These are phyloP conservation scores for Chenopodium formosanum DNA, from an alignment of 148 eudicot genomes.

Conservation along the genomic window DNA sequence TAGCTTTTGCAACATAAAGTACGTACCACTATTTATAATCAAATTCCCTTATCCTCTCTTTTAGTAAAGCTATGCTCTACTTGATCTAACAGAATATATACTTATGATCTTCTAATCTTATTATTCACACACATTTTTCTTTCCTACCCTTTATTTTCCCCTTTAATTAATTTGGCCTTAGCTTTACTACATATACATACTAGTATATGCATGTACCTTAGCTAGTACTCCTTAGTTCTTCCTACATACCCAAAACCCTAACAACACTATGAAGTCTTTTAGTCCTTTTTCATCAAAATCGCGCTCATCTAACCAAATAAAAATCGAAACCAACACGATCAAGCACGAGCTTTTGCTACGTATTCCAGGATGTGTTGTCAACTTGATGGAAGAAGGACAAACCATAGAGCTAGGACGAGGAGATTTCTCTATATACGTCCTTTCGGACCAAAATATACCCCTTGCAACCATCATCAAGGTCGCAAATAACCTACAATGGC, in stretches of 20 bases:
- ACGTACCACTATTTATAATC: not conserved
- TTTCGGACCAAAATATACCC: slow-evolving; percentile 51
- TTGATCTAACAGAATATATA: not conserved
- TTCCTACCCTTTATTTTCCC: not conserved
- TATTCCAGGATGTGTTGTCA: slow-evolving; percentile 67
- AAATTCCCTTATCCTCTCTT: slow-evolving; percentile 17
- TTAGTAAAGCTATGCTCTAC: slow-evolving; percentile 11
- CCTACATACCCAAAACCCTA: slow-evolving; percentile 3
- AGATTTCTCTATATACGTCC: slow-evolving; percentile 47
- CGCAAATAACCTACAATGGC: slow-evolving; percentile 81
- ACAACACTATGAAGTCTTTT: slow-evolving; percentile 2
- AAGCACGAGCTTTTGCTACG: slow-evolving; percentile 53
- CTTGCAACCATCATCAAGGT: slow-evolving; percentile 72
- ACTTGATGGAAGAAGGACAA: slow-evolving; percentile 80
- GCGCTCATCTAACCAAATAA: slow-evolving; percentile 8
- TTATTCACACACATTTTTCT: not conserved
- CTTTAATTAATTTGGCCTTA: not conserved
- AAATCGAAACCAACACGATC: slow-evolving; percentile 23
- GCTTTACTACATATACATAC: too few relatives aligned
- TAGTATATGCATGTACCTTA: not conserved
- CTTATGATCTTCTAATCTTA: slow-evolving; percentile 14
- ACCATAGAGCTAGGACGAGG: slow-evolving; percentile 59
- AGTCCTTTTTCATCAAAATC: not conserved
- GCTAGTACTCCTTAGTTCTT: slow-evolving; percentile 2
- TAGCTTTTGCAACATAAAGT: not conserved